Base-by-base conservation (phyloP, 176 grass and related monocot genomes). In the Rhipidocladum racemiflorum region DNA sequence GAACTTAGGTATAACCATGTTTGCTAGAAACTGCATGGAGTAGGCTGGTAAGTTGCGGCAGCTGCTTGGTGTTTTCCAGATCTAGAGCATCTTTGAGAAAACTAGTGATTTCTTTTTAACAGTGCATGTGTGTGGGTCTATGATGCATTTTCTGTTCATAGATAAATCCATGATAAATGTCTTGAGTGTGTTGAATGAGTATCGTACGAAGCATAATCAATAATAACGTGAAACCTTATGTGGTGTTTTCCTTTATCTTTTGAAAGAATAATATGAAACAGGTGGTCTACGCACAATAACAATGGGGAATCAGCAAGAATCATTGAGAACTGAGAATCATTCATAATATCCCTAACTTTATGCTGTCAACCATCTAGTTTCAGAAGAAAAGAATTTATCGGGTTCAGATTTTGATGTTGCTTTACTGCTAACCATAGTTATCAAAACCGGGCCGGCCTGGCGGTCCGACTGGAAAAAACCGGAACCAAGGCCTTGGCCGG, bases 311-410 rank as follows among this genome's bases (percentile, higher is more conserved):
- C 27, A 69, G 35, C 38, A 45, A 32, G 9, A n/a, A 81, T 46
- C 28, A 61, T 13, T 48, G 10, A 83, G 56, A 51, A 21, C 43
- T 3, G 21, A 62, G 9, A 72, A 62, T 20, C 21, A 2, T 81
- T 48, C 62, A 17, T 50, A 61, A 60, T 18, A 59, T 16, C 13
- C 25, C 30, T 40, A 76, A 24, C 44, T 61, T 14, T 57, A 24
- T 59, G 32, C 55, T 64, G 65, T 72, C 25, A 64, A 53, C 2
- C 43, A 72, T 78, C 21, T 79, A 27, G 15, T 64, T 78, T 83
- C 5, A 57, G 16, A 61, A 77, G 38, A 55, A 70, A 64, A 77
- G 1, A 81, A 30, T 50, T 82, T 9, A 15, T 76, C 13, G 6
- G 8, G 10, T 53, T 54, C 3, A 42, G 30, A 1, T 82, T 75